Percentiles rank a stretch among this genome's conserved stretches.
phyloP scores from a whole-genome alignment of 2,329 filamentous ascomycete species.

The Fusarium sp. region DNA sequence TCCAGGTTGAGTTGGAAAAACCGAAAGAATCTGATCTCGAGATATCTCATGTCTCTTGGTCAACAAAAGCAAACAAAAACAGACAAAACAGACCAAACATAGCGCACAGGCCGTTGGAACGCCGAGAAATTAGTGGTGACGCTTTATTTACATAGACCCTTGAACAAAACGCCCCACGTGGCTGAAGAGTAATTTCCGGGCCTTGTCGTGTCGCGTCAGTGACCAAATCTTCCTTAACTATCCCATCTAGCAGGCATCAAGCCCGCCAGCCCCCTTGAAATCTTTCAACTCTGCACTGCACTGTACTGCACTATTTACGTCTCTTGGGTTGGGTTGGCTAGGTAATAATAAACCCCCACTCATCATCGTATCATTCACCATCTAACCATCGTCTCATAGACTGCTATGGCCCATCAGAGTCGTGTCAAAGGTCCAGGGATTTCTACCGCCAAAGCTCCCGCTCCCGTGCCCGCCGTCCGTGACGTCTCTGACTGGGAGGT shows the following conservation, averaged over 20 bases:
- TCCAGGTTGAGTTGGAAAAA: constrained; percentile 7
- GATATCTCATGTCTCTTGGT: constrained; percentile 12
- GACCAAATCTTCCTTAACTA: constrained; percentile 12
- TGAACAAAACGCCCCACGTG: constrained; percentile 24
- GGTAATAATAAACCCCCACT: constrained; percentile 23
- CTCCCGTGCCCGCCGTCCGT: constrained; percentile 17
- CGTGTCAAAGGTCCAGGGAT: constrained; percentile 19
- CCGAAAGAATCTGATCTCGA: background rate
- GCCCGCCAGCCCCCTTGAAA: constrained; percentile 24
- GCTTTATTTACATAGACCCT: constrained; percentile 25
- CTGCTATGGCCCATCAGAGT: constrained; percentile 20
- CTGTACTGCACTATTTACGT: constrained; percentile 16
- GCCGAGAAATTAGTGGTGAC: constrained; percentile 26
- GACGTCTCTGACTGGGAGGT: constrained; percentile 25
- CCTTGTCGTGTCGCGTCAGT: constrained; percentile 21
- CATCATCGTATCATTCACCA: constrained; percentile 13
- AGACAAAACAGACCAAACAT: background rate
- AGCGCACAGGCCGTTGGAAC: constrained; percentile 15
- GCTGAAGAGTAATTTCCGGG: constrained; percentile 24
- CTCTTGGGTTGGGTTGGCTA: constrained; percentile 18
- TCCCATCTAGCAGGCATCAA: constrained; percentile 10
- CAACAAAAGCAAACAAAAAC: background rate
- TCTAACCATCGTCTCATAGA: constrained; percentile 11
- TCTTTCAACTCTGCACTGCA: constrained; percentile 5
- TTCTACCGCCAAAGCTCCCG: constrained; percentile 16